Evolutionary conservation across 2,329 filamentous ascomycete species (phyloP).

Genomic region (Pseudogymnoascus sp.): DNA sequence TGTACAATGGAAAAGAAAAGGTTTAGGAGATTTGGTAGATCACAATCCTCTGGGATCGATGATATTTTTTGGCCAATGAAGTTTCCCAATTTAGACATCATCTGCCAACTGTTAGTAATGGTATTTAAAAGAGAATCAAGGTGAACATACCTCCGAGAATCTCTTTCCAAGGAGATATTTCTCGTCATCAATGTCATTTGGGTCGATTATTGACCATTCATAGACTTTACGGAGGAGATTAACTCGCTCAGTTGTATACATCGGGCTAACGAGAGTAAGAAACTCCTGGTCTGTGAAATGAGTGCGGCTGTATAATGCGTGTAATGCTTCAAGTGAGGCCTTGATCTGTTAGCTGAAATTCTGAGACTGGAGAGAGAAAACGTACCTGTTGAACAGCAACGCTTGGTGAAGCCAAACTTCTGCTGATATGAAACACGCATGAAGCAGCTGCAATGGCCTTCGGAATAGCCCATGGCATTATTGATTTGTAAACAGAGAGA

Average conservation of each 20-base stretch:
- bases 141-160: slow-evolving; percentile 65
- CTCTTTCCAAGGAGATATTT: slow-evolving; percentile 92
- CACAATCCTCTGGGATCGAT: slow-evolving; percentile 53
- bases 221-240: slow-evolving; percentile 65
- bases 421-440: slow-evolving; percentile 62
- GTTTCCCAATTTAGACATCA: slow-evolving; percentile 76
- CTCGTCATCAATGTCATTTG: slow-evolving; percentile 78
- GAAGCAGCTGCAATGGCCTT: slow-evolving; percentile 66
- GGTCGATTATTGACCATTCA: slow-evolving; percentile 69
- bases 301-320: slow-evolving; percentile 67
- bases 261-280: slow-evolving; percentile 64
- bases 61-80: slow-evolving; percentile 73
- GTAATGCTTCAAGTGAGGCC: slow-evolving; percentile 75
- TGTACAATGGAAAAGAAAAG: slow-evolving; percentile 72
- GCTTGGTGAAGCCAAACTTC: slow-evolving; percentile 60
- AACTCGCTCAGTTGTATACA: slow-evolving; percentile 66
- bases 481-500: slow-evolving; percentile 66
- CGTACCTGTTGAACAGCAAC: slow-evolving; percentile 66
- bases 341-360: slow-evolving; percentile 25
- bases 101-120: slow-evolving; percentile 36
- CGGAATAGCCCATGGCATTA: slow-evolving; percentile 81
- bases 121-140: neutral
- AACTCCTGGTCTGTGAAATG: slow-evolving; percentile 74
- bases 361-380: slow-evolving; percentile 6
- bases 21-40: slow-evolving; percentile 67